phyloP scores from a whole-genome alignment of 2,329 filamentous ascomycete genomes.

The Lasiodiplodia hormozganensis region DNA sequence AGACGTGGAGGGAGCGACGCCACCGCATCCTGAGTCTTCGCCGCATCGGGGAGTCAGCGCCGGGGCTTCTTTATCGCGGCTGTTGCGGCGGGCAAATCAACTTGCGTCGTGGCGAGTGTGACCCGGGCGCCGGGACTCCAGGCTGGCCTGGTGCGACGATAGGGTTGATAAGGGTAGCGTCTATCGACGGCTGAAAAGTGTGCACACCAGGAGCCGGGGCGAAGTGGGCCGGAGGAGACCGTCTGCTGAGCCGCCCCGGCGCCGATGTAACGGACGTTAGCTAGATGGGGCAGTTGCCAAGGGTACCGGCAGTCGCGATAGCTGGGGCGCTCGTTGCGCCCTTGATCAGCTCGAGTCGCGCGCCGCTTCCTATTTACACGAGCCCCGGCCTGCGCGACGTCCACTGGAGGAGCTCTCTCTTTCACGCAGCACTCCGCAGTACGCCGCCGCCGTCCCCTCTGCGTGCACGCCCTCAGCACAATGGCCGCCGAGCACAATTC shows the following conservation, averaged over 20 bases:
- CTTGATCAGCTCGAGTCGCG: conserved; percentile 20
- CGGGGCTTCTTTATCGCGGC: conserved; percentile 19
- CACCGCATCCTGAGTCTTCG: not conserved
- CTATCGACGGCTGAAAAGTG: conserved; percentile 6
- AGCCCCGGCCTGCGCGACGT: conserved; percentile 13
- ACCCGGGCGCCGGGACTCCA: not conserved
- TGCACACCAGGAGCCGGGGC: not conserved
- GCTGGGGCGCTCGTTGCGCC: conserved; percentile 18
- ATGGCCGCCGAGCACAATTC: conserved; percentile 39
- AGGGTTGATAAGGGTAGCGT: conserved; percentile 19
- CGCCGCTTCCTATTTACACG: conserved; percentile 19
- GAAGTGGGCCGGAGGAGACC: conserved; percentile 19
- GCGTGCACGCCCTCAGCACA: not conserved
- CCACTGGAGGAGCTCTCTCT: not conserved
- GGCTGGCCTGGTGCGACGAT: conserved; percentile 16
- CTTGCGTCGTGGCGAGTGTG: not conserved
- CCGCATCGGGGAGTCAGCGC: conserved; percentile 17
- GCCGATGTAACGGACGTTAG: conserved; percentile 26
- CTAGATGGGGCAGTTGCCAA: conserved; percentile 27
- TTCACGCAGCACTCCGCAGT: conserved; percentile 4
- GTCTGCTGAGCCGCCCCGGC: conserved; percentile 5
- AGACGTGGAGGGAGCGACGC: conserved; percentile 20
- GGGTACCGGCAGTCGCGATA: conserved; percentile 16
- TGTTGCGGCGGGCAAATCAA: conserved; percentile 8
- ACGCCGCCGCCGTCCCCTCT: not conserved